Evolutionary conservation across 495 filamentous ascomycete species (phyloP).

Genomic region (Xylaria longipes): DNA sequence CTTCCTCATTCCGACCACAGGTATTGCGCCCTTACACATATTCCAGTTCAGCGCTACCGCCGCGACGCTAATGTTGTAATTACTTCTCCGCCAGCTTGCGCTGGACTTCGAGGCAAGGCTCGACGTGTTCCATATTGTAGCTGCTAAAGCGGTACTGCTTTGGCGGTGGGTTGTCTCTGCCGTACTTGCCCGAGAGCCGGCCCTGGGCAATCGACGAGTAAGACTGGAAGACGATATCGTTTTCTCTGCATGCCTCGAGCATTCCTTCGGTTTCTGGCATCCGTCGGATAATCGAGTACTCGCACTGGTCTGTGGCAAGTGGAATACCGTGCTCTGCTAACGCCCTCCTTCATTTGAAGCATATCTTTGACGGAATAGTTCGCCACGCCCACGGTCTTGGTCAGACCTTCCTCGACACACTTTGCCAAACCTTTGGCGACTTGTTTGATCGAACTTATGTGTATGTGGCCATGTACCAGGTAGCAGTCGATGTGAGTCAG

Average conservation of each 20-base stretch:
- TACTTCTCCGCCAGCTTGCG: conserved; percentile 38
- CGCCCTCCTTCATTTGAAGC: conserved; percentile 39
- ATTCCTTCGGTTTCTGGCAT: not conserved
- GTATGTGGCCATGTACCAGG: conserved; percentile 1
- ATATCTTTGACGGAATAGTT: conserved; percentile 52
- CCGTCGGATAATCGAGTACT: not conserved
- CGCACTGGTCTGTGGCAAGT: not conserved
- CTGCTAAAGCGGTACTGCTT: conserved; percentile 26
- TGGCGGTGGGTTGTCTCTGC: conserved; percentile 49
- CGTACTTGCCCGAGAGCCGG: conserved; percentile 40
- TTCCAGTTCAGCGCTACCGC: conserved; percentile 54
- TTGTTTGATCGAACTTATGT: not conserved
- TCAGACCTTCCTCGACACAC: conserved; percentile 47
- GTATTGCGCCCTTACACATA: conserved; percentile 28
- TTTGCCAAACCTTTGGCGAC: conserved; percentile 39
- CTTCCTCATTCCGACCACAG: conserved; percentile 7
- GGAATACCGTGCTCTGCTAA: not conserved
- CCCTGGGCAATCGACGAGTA: conserved; percentile 32
- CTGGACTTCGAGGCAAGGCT: not conserved
- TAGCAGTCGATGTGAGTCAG: not conserved
- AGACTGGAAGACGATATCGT: conserved; percentile 22
- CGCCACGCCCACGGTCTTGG: conserved; percentile 48
- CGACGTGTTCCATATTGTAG: not conserved
- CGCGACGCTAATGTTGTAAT: conserved; percentile 36
- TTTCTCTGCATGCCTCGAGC: conserved; percentile 13